Conservation (phyloP, 2,329 filamentous ascomycete species). For the Alternaria triticimaculans region DNA sequence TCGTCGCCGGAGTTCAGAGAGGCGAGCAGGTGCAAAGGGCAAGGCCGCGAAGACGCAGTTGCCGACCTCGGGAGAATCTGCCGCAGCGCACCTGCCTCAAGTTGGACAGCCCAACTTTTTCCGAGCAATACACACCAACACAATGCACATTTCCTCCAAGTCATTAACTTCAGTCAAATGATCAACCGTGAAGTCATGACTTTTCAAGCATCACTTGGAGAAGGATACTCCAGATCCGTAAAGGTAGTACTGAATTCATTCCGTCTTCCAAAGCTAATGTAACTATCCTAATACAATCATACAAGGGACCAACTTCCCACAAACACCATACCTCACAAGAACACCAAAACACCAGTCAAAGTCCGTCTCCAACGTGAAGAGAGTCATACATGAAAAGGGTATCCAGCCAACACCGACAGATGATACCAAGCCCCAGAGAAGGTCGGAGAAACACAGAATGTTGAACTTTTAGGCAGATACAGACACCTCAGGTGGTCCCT, state of each 20-base stretch:
- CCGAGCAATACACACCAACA: neutral
- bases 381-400: conserved; percentile 37
- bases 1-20: neutral
- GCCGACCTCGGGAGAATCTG: neutral
- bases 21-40: neutral
- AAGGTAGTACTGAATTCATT: neutral
- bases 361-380: conserved; percentile 14
- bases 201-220: neutral
- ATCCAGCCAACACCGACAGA: conserved; percentile 43
- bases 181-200: neutral
- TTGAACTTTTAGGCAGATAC: conserved; percentile 29
- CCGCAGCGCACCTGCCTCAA: neutral
- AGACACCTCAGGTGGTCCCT: conserved; percentile 27
- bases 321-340: conserved; percentile 6
- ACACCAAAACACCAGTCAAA: conserved; percentile 27
- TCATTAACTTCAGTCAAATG: neutral
- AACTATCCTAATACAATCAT: conserved; percentile 20
- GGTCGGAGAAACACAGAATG: conserved; percentile 8
- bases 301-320: conserved; percentile 7
- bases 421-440: conserved; percentile 19
- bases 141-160: neutral
- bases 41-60: neutral
- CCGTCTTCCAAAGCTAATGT: conserved; percentile 6
- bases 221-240: too few relatives aligned
- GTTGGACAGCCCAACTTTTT: neutral